Base-by-base conservation (phyloP, 1,284 basidiomycete genomes). In the Leccinum subspadiceum region DNA sequence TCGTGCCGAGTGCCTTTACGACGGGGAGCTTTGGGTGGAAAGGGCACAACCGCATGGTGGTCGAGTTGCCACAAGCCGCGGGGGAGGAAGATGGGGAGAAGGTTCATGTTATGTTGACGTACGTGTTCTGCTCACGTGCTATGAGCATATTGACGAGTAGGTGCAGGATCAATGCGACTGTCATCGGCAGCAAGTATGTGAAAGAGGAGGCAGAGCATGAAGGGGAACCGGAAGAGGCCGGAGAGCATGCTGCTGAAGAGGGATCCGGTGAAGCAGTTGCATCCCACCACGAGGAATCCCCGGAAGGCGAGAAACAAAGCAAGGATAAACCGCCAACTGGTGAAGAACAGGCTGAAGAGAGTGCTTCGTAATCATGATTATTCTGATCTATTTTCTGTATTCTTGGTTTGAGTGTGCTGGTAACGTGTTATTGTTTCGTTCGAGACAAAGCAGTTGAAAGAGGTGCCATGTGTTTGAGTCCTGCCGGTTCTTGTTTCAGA, bases 1-100 rank as follows among this genome's bases (percentile, higher is more conserved):
- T 91, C 13, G 64, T 80, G 3, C 83, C 90, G 1, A 80, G 74
- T 58, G 77, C 80, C 48, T 91, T 92, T 73, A 68, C 77, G 17
- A 90, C 89, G 1, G 89, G 89, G 15, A 89, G 87, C 69, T 90
- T 88, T 71, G 90, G 90, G 5, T 92, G 90, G 90, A 92, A 91
- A 70, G 90, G 87, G 5, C 83, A 74, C 70, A 88, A 87, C 73
- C 81, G 85, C 29, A 73, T 92, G 62, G 80, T 78, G 2, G 79
- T 92, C 54, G 87, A 90, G 68, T 70, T 92, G 13, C 77, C 80
- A 60, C 79, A 79, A 61, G 69, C 76, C 0, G 81, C 83, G 26
- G 81, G 76, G 5, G 81, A 81, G 41, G 84, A 74, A 73, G 62
- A 84, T 73, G 81, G 80, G 24, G 77, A 78, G 56, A 86, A 82